phyloP scores from a whole-genome alignment of 2,329 filamentous ascomycete species.

The Ceratocystiopsis sp. region DNA sequence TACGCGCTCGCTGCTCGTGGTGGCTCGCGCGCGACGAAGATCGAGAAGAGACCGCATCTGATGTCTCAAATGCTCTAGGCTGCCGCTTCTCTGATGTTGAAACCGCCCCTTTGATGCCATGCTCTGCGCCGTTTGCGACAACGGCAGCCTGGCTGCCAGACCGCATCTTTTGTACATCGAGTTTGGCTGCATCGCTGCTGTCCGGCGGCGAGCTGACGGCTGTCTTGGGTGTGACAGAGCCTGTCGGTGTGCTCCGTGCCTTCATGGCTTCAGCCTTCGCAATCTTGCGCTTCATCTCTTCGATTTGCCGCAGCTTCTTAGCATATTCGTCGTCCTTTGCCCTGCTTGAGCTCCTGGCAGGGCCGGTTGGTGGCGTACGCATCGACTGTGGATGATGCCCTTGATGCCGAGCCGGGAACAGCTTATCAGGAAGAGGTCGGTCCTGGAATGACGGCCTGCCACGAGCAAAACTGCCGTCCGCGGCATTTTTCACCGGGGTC shows the following conservation, averaged over 20 bases:
- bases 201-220: not conserved
- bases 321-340: constrained; percentile 24
- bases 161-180: too few species aligned
- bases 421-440: too few species aligned
- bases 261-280: constrained; percentile 40
- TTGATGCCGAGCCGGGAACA: constrained; percentile 18
- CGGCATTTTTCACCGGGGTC: too few species aligned
- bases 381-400: constrained; percentile 22
- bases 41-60: not conserved
- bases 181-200: not conserved
- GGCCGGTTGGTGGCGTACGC: constrained; percentile 21
- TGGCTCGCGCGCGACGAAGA: constrained; percentile 2
- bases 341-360: constrained; percentile 16
- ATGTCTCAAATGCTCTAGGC: not conserved
- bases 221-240: constrained; percentile 15
- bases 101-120: not conserved
- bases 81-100: too few species aligned
- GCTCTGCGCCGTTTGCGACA: too few species aligned
- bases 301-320: constrained; percentile 39
- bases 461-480: not conserved
- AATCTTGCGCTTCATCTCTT: constrained; percentile 41
- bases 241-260: constrained; percentile 17
- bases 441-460: too few species aligned
- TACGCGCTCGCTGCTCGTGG: constrained; percentile 16
- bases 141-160: too few species aligned